Conservation (phyloP, 1,284 basidiomycete genomes). For the Athelia sp. region DNA sequence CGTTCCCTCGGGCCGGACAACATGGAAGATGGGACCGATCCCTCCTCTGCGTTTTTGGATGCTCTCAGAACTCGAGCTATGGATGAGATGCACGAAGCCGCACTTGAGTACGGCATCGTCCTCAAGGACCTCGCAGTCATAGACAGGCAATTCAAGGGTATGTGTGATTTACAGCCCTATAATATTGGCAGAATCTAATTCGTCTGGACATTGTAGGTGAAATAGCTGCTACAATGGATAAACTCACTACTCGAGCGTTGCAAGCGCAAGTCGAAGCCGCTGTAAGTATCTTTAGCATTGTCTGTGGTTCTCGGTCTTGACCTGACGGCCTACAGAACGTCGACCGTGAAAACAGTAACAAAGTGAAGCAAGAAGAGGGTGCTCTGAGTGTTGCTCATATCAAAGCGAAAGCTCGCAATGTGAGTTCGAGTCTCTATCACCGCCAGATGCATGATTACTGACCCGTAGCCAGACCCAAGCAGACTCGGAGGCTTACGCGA, state of each 20-base stretch:
- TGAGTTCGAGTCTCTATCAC: slow-evolving; percentile 16
- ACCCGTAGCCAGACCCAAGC: slow-evolving; percentile 46
- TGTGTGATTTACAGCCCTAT: not conserved
- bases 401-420: slow-evolving; percentile 64
- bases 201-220: slow-evolving; percentile 29
- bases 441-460: slow-evolving; percentile 8
- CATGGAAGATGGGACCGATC: slow-evolving; percentile 61
- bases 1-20: slow-evolving; percentile 71
- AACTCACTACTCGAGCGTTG: slow-evolving; percentile 72
- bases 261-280: slow-evolving; percentile 83
- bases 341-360: slow-evolving; percentile 79
- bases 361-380: slow-evolving; percentile 79
- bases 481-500: slow-evolving; percentile 67
- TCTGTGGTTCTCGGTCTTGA: not conserved
- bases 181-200: not conserved
- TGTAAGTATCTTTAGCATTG: slow-evolving; percentile 31
- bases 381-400: slow-evolving; percentile 69
- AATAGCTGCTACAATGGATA: slow-evolving; percentile 79
- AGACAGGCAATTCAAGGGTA: slow-evolving; percentile 77
- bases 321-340: slow-evolving; percentile 47
- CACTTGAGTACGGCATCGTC: slow-evolving; percentile 74
- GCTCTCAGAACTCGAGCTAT: slow-evolving; percentile 75
- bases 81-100: slow-evolving; percentile 77
- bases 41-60: slow-evolving; percentile 72
- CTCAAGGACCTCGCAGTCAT: slow-evolving; percentile 82